Evolutionary conservation across 805 yeast genomes (phyloP), one percentile per base, ranked within the genome.

Genomic region (Candida hungchunana): DNA sequence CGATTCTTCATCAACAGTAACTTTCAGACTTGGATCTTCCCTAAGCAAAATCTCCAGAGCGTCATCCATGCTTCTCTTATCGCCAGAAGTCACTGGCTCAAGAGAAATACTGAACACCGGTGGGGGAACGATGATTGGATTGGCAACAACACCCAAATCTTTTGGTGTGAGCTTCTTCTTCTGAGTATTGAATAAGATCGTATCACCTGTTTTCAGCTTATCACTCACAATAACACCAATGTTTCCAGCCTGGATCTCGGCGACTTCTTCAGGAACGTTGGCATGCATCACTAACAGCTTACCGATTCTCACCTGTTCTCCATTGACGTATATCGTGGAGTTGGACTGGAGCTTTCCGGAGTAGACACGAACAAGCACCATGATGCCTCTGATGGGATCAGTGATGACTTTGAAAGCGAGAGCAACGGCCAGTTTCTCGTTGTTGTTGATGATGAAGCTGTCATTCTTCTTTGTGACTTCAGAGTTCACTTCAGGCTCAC

Each of bases 361-460:
- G 62, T 93, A 93, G 4, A 93, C 93, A 37, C 98, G 67, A 18
- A 90, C 79, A 56, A 81, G 93, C 6, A 85, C 80, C 81, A 89
- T 76, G 1, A 79, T 69, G 1, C 96, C 96, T 43, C 88, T 71
- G 15, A 77, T 77, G 3, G 86, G 82, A 56, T 93, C 96, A 4
- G 89, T 81, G 32, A 83, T 72, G 5, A 90, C 96, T 57, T 93
- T 93, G 64, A 93, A 93, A 2, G 96, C 97, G 26, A 90, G 66
- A 1, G 95, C 89, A 6, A 87, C 71, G 4, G 86, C 71, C 17
- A 84, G 54, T 17, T 77, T 69, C n/a, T 73, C 69, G 48, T 77
- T 75, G 21, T 71, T 64, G 51, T 77, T 73, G 21, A 82, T 53
- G 4, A 76, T 52, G 18, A 75, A 58, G 0, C 86, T 86, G 10